Percentiles rank a stretch among this genome's conserved stretches.
These are phyloP conservation scores for Melaleuca alternifolia DNA, from an alignment of 345 rosid species.

Conservation along the genomic window DNA sequence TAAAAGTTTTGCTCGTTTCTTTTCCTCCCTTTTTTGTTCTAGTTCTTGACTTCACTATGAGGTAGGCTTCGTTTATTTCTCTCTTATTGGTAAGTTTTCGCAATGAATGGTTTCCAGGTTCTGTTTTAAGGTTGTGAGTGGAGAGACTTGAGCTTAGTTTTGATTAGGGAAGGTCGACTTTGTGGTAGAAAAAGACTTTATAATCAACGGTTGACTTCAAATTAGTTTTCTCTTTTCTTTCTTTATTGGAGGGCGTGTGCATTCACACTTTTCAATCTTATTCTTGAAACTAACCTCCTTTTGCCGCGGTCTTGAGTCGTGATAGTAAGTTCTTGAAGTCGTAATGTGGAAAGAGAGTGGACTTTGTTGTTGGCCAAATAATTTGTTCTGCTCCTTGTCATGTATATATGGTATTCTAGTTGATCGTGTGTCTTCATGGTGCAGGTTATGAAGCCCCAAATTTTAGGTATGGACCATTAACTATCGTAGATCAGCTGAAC, in stretches of 20 bases:
- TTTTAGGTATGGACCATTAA: conserved; percentile 35
- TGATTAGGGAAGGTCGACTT: not conserved
- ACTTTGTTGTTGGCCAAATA: not conserved
- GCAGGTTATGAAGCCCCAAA: conserved; percentile 88
- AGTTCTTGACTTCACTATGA: not conserved
- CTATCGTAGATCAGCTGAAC: not conserved
- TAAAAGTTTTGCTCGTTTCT: not conserved
- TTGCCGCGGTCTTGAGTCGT: not conserved
- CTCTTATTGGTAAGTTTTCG: not conserved
- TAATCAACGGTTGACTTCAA: not conserved
- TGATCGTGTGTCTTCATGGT: not conserved
- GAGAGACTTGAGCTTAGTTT: not conserved
- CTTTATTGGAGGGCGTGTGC: not conserved
- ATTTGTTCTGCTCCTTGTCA: not conserved
- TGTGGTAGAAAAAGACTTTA: not conserved
- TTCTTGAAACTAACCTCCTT: not conserved
- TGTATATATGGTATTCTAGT: not conserved
- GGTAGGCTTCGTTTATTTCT: not conserved
- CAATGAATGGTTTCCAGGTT: not conserved
- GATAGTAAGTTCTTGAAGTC: not conserved
- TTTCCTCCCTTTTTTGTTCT: not conserved
- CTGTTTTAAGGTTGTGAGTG: not conserved
- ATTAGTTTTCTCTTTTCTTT: not conserved
- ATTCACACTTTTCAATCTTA: not conserved
- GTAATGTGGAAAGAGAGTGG: not conserved